Conservation (phyloP, 208 protist species). For the Crithidia mellificae region DNA sequence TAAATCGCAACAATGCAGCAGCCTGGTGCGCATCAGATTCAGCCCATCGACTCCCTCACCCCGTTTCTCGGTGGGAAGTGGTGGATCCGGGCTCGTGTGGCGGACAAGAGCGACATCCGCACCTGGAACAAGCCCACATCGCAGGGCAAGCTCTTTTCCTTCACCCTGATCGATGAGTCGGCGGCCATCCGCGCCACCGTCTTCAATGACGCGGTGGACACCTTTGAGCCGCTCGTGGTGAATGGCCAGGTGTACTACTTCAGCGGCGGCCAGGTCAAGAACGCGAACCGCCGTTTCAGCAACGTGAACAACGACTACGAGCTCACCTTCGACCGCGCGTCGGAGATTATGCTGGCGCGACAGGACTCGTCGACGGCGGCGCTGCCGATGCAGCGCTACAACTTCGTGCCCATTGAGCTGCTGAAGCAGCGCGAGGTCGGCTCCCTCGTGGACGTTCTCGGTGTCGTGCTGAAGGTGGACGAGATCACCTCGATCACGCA, state of each 20-base stretch:
- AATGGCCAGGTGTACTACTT: constrained; percentile 93
- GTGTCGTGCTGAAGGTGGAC: constrained; percentile 77
- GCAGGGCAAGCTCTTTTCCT: constrained; percentile 92
- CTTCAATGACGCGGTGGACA: constrained; percentile 92
- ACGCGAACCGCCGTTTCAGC: constrained; percentile 89
- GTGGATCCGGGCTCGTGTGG: constrained; percentile 91
- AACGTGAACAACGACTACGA: constrained; percentile 95
- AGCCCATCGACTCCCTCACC: constrained; percentile 92
- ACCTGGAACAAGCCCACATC: constrained; percentile 92
- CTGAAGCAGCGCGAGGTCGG: constrained; percentile 89
- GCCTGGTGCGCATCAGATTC: constrained; percentile 77
- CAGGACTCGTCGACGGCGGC: constrained; percentile 47
- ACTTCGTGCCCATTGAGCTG: constrained; percentile 87
- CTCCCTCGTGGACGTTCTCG: constrained; percentile 83
- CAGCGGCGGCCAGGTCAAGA: constrained; percentile 91
- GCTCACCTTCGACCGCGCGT: constrained; percentile 83
- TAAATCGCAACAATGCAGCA: constrained; percentile 40
- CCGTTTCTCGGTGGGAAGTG: constrained; percentile 87
- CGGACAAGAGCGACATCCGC: constrained; percentile 89
- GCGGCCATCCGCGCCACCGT: constrained; percentile 89
- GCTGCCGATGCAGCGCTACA: constrained; percentile 83
- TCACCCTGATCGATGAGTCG: constrained; percentile 91
- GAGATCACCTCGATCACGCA: constrained; percentile 75
- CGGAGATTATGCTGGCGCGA: constrained; percentile 74
- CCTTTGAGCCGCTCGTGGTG: constrained; percentile 83